These are phyloP conservation scores for Fistulina hepatica DNA, from an alignment of 1,284 basidiomycete genomes.

Conservation along the genomic window DNA sequence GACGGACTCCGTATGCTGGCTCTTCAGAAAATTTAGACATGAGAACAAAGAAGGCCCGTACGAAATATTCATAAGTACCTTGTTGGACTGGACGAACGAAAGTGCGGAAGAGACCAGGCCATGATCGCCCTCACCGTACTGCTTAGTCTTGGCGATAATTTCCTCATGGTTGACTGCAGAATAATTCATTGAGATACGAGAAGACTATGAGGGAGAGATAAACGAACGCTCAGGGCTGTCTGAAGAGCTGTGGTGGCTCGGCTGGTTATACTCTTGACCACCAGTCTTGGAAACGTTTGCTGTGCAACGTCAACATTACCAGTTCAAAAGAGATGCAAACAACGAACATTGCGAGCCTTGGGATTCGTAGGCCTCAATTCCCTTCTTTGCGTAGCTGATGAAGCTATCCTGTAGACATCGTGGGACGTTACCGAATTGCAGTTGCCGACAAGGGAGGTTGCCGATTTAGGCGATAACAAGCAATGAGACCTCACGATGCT, in stretches of 20 bases:
- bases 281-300: conserved; percentile 40
- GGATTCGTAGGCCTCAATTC: conserved; percentile 44
- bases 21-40: no score
- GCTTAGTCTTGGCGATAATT: background rate
- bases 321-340: conserved; percentile 7
- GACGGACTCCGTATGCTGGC: background rate
- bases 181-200: background rate
- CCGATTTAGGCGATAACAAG: no score
- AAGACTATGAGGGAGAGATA: no score
- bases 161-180: background rate
- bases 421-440: no score
- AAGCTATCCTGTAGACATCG: conserved; percentile 40
- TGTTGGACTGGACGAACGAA: background rate
- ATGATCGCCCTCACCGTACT: background rate
- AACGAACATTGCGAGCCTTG: conserved; percentile 23
- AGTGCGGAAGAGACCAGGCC: background rate
- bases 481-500: no score
- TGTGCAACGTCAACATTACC: conserved; percentile 14
- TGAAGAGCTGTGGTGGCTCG: no score
- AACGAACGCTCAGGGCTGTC: no score
- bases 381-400: conserved; percentile 58
- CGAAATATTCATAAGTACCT: background rate
- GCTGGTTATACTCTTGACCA: conserved; percentile 48
- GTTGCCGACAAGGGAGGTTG: no score
- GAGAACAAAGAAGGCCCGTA: no score